Conservation (phyloP, 495 filamentous ascomycete species). For the Aspergillus affinis region DNA sequence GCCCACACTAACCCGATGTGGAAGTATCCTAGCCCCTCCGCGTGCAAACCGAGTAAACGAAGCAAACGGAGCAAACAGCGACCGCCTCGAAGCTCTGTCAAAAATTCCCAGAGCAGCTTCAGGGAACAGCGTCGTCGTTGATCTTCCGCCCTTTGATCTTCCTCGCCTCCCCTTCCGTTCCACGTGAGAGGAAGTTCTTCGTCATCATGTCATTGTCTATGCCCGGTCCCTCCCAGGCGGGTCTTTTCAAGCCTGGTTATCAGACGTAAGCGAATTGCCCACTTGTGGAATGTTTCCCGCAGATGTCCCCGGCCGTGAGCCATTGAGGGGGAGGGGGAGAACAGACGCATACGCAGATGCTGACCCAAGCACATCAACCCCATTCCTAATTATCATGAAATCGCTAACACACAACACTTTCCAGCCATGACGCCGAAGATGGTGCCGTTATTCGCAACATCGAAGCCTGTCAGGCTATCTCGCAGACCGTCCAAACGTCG, state of each 20-base stretch:
- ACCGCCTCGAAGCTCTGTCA: constrained; percentile 41
- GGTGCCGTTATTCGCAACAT: constrained; percentile 98
- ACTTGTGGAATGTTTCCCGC: constrained; percentile 31
- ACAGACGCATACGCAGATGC: neutral
- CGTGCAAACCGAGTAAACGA: constrained; percentile 50
- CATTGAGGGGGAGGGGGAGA: neutral
- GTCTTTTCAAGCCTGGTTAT: constrained; percentile 95
- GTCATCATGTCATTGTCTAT: constrained; percentile 89
- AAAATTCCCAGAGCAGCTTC: constrained; percentile 45
- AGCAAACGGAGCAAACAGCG: constrained; percentile 32
- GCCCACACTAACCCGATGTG: constrained; percentile 3
- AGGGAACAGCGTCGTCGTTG: constrained; percentile 25
- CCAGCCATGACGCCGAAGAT: constrained; percentile 96
- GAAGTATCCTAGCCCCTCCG: constrained; percentile 31
- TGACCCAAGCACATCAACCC: constrained; percentile 5
- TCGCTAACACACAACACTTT: constrained; percentile 16
- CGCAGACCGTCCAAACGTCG: constrained; percentile 93
- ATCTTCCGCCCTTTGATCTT: constrained; percentile 19
- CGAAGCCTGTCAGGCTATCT: constrained; percentile 95
- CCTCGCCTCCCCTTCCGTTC: constrained; percentile 26
- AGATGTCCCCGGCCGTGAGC: constrained; percentile 1
- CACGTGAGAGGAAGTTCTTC: constrained; percentile 26
- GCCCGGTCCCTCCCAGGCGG: constrained; percentile 85
- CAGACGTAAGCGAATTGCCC: constrained; percentile 68
- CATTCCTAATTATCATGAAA: neutral